Evolutionary conservation across 2,329 filamentous ascomycete species (phyloP).

Genomic region (Gnomoniopsis smithogilvyi): DNA sequence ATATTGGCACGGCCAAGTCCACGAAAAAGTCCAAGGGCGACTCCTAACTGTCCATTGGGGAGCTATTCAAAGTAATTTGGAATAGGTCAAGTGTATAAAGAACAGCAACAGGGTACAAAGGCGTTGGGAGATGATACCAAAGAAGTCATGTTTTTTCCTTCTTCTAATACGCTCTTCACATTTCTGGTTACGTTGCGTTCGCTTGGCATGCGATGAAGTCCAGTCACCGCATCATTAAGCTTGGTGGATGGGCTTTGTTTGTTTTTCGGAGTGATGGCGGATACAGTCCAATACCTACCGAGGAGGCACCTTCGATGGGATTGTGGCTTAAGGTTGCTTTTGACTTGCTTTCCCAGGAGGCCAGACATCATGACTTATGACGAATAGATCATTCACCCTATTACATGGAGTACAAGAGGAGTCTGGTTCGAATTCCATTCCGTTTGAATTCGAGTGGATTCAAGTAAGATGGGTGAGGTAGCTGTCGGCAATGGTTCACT

Average conservation of each 20-base stretch:
- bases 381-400: neutral
- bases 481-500: neutral
- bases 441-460: neutral
- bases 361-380: neutral
- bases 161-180: neutral
- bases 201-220: neutral
- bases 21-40: constrained; percentile 56
- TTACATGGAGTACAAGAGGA: neutral
- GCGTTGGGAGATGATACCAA: constrained; percentile 16
- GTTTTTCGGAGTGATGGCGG: neutral
- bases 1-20: constrained; percentile 84
- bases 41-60: constrained; percentile 22
- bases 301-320: neutral
- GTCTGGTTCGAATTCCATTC: neutral
- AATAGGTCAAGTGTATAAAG: constrained; percentile 3
- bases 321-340: neutral
- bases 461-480: neutral
- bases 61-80: neutral
- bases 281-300: neutral
- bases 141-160: constrained; percentile 1
- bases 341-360: neutral
- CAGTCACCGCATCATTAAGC: neutral
- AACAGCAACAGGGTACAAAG: neutral
- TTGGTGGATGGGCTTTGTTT: neutral
- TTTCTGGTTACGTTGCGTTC: neutral